Conservation (phyloP, 2,329 filamentous ascomycete species). For the Alternaria viburni region DNA sequence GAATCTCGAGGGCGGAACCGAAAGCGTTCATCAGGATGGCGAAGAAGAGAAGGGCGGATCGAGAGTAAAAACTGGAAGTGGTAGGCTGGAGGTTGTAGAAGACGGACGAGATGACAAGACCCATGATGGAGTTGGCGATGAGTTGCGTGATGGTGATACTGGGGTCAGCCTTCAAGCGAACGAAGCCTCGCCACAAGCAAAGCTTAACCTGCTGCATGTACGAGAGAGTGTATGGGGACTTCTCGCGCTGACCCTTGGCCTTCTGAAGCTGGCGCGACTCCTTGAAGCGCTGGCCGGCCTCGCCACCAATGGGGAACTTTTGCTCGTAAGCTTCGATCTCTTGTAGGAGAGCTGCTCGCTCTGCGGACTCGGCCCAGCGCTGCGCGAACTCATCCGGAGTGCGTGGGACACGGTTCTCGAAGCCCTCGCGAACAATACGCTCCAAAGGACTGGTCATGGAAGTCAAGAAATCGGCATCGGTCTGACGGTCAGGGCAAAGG, state of each 20-base stretch:
- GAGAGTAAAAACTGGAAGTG: constrained; percentile 77
- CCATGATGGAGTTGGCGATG: constrained; percentile 76
- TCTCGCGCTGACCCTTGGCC: constrained; percentile 60
- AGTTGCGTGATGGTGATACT: constrained; percentile 72
- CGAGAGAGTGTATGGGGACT: constrained; percentile 84
- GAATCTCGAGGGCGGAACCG: constrained; percentile 79
- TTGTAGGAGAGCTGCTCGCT: constrained; percentile 52
- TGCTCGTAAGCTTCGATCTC: constrained; percentile 57
- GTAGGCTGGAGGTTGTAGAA: constrained; percentile 75
- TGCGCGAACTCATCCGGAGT: constrained; percentile 59
- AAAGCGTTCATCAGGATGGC: constrained; percentile 88
- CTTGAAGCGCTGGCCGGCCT: constrained; percentile 54
- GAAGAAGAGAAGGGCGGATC: constrained; percentile 85
- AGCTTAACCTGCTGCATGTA: constrained; percentile 76
- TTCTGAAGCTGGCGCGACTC: constrained; percentile 56
- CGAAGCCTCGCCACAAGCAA: constrained; percentile 81
- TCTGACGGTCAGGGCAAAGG: constrained; percentile 72
- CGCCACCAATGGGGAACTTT: constrained; percentile 54
- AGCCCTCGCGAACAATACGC: constrained; percentile 54
- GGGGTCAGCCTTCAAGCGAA: constrained; percentile 77
- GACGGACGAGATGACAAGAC: constrained; percentile 78
- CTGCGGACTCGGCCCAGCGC: constrained; percentile 61
- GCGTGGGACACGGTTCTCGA: constrained; percentile 54
- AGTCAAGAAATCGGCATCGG: constrained; percentile 77
- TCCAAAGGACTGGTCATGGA: constrained; percentile 67